A percentile compares a stretch with the other conserved stretches of the same genome.
phyloP scores from a whole-genome alignment of 371 early-diverging fungal genomes.

The Mucor piriformis region DNA sequence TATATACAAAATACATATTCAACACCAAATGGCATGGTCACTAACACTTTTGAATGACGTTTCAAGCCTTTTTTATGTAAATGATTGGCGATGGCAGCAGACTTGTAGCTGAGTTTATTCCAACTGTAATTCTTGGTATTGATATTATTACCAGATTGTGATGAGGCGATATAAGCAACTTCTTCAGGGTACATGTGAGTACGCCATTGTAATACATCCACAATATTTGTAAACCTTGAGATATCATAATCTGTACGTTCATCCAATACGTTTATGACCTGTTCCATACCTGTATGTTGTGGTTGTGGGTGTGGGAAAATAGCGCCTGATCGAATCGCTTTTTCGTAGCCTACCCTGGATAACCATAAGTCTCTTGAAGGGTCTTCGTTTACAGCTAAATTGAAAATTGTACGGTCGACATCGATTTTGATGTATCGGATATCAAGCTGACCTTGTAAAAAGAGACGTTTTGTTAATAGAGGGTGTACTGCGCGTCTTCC shows the following conservation, averaged over 20 bases:
- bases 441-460: conserved; percentile 59
- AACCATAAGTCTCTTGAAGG: conserved; percentile 38
- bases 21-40: conserved; percentile 72
- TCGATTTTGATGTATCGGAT: conserved; percentile 48
- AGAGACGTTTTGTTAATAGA: conserved; percentile 58
- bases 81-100: conserved; percentile 66
- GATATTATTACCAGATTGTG: conserved; percentile 23
- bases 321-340: conserved; percentile 22
- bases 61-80: conserved; percentile 61
- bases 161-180: conserved; percentile 48
- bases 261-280: conserved; percentile 56
- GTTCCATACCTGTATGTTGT: conserved; percentile 73
- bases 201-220: conserved; percentile 70
- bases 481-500: conserved; percentile 64
- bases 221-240: conserved; percentile 56
- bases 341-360: conserved; percentile 21
- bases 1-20: conserved; percentile 79
- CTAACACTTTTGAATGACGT: conserved; percentile 64
- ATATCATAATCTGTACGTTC: conserved; percentile 65
- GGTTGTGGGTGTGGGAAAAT: conserved; percentile 49
- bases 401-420: conserved; percentile 53
- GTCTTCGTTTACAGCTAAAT: conserved; percentile 50
- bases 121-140: conserved; percentile 69
- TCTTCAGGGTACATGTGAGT: conserved; percentile 63
- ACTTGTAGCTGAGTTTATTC: conserved; percentile 70